phyloP scores from a whole-genome alignment of 371 early-diverging fungal genomes.

The Mucor mucedo region DNA sequence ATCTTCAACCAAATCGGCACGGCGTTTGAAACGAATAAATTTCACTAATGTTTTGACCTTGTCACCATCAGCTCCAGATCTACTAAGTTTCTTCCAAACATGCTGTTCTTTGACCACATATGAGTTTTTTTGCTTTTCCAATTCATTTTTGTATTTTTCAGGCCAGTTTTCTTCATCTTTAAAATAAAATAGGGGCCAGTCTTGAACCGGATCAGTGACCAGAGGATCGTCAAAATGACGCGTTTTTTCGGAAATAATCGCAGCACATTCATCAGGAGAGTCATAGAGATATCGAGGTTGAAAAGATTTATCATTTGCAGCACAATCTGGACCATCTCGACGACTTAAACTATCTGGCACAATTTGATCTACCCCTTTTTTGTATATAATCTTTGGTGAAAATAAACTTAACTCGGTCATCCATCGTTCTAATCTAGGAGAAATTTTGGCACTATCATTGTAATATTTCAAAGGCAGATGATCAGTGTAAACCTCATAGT shows the following conservation, averaged over 20 bases:
- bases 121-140: neutral
- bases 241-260: neutral
- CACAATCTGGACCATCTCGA: neutral
- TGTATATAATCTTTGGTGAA: neutral
- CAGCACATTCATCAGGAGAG: neutral
- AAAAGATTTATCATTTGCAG: neutral
- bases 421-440: conserved; percentile 33
- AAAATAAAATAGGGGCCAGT: conserved; percentile 6
- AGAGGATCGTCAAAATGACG: neutral
- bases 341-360: neutral
- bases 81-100: neutral
- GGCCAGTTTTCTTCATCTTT: neutral
- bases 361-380: neutral
- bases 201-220: conserved; percentile 1
- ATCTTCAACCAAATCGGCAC: conserved; percentile 13
- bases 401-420: neutral
- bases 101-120: neutral
- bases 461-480: conserved; percentile 34
- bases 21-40: neutral
- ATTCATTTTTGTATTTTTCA: neutral
- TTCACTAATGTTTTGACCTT: neutral
- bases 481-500: conserved; percentile 29
- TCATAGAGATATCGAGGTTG: neutral
- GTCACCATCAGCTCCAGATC: too few relatives aligned
- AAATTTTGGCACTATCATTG: conserved; percentile 30